Evolutionary conservation across 176 grass and related monocot species (phyloP).

Genomic region (Avena atlantica): DNA sequence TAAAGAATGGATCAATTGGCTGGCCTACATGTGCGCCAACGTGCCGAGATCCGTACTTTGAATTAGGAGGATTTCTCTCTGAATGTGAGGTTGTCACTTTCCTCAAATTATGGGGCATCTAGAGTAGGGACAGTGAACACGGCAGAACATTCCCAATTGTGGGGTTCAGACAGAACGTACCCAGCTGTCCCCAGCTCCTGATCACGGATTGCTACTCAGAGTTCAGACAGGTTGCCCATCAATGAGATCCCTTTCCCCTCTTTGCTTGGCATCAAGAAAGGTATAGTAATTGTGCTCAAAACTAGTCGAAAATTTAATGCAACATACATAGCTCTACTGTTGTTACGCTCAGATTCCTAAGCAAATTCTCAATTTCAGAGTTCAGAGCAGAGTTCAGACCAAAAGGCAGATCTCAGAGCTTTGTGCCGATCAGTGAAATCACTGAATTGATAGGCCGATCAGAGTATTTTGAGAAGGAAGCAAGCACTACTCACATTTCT

Average conservation of each 20-base stretch:
- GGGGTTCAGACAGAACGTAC: conserved; percentile 40
- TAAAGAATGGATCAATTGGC: conserved; percentile 38
- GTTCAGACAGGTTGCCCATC: neutral
- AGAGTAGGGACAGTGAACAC: conserved; percentile 2
- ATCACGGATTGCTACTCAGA: neutral
- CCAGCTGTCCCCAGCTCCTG: conserved; percentile 8
- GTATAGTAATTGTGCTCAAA: conserved; percentile 9
- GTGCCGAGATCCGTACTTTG: conserved; percentile 43
- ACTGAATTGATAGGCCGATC: neutral
- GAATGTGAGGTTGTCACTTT: conserved; percentile 32
- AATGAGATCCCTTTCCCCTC: neutral
- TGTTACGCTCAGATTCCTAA: neutral
- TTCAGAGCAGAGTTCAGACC: neutral
- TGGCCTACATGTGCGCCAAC: conserved; percentile 44
- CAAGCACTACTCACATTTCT: conserved; percentile 64
- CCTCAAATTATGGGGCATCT: conserved; percentile 3
- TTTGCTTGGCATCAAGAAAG: conserved; percentile 11
- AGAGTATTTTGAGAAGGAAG: no score
- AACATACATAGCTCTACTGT: neutral
- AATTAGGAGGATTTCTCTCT: conserved; percentile 15
- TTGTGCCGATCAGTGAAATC: neutral
- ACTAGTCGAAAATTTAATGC: conserved; percentile 8
- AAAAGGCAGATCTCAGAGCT: neutral
- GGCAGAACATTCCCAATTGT: conserved; percentile 49
- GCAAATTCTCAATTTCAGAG: neutral